Conservation (phyloP, 1,139 yeast species). For the Nadsonia commutata region DNA sequence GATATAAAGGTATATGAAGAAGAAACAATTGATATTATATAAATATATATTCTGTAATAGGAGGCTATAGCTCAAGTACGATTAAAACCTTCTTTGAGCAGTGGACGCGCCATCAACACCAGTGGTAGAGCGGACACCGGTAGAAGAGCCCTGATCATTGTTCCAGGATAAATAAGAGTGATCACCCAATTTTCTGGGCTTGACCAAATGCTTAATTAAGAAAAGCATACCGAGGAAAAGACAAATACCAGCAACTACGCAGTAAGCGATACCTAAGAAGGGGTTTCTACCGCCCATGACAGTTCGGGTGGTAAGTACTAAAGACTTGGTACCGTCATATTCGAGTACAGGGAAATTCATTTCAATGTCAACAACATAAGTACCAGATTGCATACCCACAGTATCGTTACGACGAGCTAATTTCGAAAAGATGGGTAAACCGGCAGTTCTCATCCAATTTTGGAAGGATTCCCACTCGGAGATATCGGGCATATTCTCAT, state of each 20-base stretch:
- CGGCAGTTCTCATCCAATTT: constrained; percentile 97
- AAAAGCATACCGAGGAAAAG: constrained; percentile 44
- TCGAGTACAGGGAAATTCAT: constrained; percentile 79
- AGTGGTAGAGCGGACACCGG: background rate
- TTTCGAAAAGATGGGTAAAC: constrained; percentile 72
- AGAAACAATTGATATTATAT: background rate
- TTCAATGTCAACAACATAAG: constrained; percentile 58
- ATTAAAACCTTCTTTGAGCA: too few relatives aligned
- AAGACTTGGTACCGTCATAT: constrained; percentile 68
- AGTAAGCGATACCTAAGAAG: constrained; percentile 79
- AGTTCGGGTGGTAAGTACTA: constrained; percentile 71
- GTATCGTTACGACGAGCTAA: constrained; percentile 69
- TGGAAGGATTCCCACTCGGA: constrained; percentile 71
- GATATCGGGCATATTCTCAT: constrained; percentile 69
- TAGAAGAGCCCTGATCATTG: constrained; percentile 18
- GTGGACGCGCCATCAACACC: background rate
- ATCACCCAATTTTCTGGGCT: constrained; percentile 67
- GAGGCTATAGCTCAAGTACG: too few relatives aligned
- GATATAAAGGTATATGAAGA: too few relatives aligned
- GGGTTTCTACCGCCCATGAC: constrained; percentile 84
- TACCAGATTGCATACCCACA: constrained; percentile 44
- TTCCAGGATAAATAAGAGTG: constrained; percentile 63
- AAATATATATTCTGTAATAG: too few relatives aligned
- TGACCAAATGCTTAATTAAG: constrained; percentile 43
- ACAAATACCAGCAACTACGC: constrained; percentile 87